These are phyloP conservation scores for Discostella stelligeroides DNA, from an alignment of 108 stramenopile genomes.

Conservation along the genomic window DNA sequence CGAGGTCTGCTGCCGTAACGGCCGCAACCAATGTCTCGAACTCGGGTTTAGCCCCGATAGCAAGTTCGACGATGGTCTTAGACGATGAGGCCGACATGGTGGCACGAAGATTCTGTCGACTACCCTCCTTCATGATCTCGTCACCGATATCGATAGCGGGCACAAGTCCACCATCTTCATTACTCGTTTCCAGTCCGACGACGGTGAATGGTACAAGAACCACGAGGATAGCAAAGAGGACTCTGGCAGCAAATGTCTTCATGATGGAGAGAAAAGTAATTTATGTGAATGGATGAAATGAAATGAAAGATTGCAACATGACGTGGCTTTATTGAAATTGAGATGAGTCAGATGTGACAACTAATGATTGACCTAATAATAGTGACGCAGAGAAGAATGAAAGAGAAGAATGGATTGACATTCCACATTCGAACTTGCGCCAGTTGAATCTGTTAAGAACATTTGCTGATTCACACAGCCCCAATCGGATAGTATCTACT, in stretches of 20 bases:
- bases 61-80: not conserved
- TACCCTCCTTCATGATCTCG: not conserved
- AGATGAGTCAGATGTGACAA: not conserved
- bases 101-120: not conserved
- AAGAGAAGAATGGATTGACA: too few species aligned
- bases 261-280: not conserved
- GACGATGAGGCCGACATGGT: slow-evolving; percentile 1
- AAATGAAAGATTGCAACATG: not conserved
- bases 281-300: not conserved
- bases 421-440: too few species aligned
- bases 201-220: not conserved
- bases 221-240: slow-evolving; percentile 1
- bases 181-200: not conserved
- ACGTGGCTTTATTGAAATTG: slow-evolving; percentile 1
- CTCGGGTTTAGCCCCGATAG: not conserved
- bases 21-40: too few species aligned
- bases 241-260: not conserved
- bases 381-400: too few species aligned
- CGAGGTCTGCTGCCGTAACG: too few species aligned
- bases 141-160: not conserved
- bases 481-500: too few species aligned
- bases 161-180: not conserved
- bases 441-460: too few species aligned
- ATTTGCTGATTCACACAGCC: too few species aligned
- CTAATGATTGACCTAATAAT: too few species aligned